phyloP scores from a whole-genome alignment of 148 eudicot genomes.

The Diospyros kaki region DNA sequence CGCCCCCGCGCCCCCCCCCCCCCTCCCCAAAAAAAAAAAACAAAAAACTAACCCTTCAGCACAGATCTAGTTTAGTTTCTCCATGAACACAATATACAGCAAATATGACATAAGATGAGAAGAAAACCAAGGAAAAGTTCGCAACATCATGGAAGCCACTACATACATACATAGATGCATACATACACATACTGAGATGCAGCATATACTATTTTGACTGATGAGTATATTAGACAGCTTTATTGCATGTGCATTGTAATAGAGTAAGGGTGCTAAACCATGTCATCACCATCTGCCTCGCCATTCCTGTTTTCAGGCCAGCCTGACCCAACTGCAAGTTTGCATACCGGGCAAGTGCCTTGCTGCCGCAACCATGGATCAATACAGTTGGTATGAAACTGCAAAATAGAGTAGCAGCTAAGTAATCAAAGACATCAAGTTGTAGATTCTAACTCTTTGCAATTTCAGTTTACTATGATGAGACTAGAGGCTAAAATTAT shows the following conservation, averaged over 20 bases:
- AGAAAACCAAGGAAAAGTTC: neutral
- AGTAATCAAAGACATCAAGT: neutral
- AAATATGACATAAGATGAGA: too few relatives aligned
- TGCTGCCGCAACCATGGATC: constrained; percentile 44
- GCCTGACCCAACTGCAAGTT: constrained; percentile 25
- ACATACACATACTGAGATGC: neutral
- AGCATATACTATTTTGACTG: neutral
- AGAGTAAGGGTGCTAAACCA: constrained; percentile 17
- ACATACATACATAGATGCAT: neutral
- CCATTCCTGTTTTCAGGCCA: constrained; percentile 19
- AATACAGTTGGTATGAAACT: constrained; percentile 42
- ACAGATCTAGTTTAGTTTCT: too few relatives aligned
- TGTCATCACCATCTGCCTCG: constrained; percentile 20
- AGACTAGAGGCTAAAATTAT: neutral
- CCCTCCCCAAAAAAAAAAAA: too few relatives aligned
- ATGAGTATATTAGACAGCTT: constrained; percentile 19
- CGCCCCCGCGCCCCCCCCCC: too few relatives aligned
- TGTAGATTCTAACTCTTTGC: neutral
- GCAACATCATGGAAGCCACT: neutral
- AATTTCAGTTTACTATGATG: neutral
- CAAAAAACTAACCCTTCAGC: too few relatives aligned
- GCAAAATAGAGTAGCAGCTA: constrained; percentile 16
- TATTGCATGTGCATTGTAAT: neutral
- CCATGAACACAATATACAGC: too few relatives aligned
- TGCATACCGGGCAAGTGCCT: constrained; percentile 25